These are phyloP conservation scores for Colletotrichum cordylinicola DNA, from an alignment of 2,329 filamentous ascomycete genomes.

Conservation along the genomic window DNA sequence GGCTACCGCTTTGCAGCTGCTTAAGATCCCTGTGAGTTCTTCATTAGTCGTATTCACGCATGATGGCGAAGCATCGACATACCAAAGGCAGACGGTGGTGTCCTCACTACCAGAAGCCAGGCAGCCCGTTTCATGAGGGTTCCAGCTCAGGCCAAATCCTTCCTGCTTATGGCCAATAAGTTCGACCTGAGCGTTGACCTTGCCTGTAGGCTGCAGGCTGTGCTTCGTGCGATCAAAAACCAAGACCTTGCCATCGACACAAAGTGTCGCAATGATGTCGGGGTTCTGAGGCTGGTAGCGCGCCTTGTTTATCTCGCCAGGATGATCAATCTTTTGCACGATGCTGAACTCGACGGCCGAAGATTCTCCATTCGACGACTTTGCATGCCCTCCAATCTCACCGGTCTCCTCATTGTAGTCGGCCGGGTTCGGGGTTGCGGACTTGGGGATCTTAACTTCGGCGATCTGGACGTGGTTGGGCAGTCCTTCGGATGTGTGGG, in stretches of 20 bases:
- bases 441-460: slow-evolving; percentile 89
- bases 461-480: slow-evolving; percentile 95
- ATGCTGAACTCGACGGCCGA: slow-evolving; percentile 86
- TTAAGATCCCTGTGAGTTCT: slow-evolving; percentile 72
- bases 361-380: slow-evolving; percentile 63
- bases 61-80: slow-evolving; percentile 32
- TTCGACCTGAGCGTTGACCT: slow-evolving; percentile 81
- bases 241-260: slow-evolving; percentile 84
- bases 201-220: slow-evolving; percentile 75
- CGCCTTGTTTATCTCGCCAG: slow-evolving; percentile 97
- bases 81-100: slow-evolving; percentile 90
- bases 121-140: slow-evolving; percentile 79
- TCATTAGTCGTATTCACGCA: slow-evolving; percentile 15
- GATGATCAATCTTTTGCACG: slow-evolving; percentile 95
- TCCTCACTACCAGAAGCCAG: slow-evolving; percentile 93
- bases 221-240: slow-evolving; percentile 98
- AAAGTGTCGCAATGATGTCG: slow-evolving; percentile 93
- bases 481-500: slow-evolving; percentile 86
- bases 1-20: slow-evolving; percentile 73
- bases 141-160: slow-evolving; percentile 95
- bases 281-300: slow-evolving; percentile 98
- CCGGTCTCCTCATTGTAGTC: slow-evolving; percentile 92
- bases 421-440: slow-evolving; percentile 72
- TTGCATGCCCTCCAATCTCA: slow-evolving; percentile 93
- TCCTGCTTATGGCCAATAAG: slow-evolving; percentile 86